Percentiles rank a stretch among this genome's conserved stretches.
phyloP scores from a whole-genome alignment of 352 stramenopile genomes.

The Globisporangium uncinulatum region DNA sequence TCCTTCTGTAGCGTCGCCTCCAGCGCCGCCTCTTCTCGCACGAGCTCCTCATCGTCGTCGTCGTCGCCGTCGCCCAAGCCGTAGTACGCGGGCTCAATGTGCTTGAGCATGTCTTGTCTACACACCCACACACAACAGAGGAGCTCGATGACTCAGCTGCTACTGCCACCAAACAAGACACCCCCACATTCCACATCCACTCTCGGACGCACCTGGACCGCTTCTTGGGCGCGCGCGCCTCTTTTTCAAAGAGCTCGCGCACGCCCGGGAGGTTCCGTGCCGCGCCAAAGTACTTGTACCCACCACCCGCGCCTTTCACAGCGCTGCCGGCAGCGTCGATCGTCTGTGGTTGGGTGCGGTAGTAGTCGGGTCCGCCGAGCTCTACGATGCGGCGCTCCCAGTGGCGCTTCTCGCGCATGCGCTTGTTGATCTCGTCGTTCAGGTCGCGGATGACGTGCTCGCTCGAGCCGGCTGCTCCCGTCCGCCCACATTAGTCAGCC shows the following conservation, averaged over 20 bases:
- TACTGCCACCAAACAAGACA: too few relatives aligned
- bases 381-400: constrained; percentile 87
- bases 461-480: constrained; percentile 70
- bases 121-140: background rate
- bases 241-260: constrained; percentile 91
- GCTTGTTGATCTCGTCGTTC: constrained; percentile 99
- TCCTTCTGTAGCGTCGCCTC: constrained; percentile 40
- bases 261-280: constrained; percentile 95
- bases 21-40: constrained; percentile 37
- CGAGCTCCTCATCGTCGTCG: constrained; percentile 21
- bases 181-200: background rate
- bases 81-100: constrained; percentile 88
- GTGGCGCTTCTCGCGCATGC: constrained; percentile 90
- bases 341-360: constrained; percentile 64
- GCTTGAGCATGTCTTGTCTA: constrained; percentile 85
- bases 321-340: constrained; percentile 70
- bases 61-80: constrained; percentile 68
- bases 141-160: too few relatives aligned
- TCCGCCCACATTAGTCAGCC: background rate
- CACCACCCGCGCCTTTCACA: constrained; percentile 58
- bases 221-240: constrained; percentile 52
- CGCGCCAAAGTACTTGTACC: constrained; percentile 97
- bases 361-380: constrained; percentile 90
- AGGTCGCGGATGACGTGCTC: constrained; percentile 96
- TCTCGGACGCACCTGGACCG: constrained; percentile 24